Percentiles rank a stretch among this genome's conserved stretches.
Evolutionary conservation across 768 basidiomycete species (phyloP).

Genomic region (Rhodotorula kratochvilovae): DNA sequence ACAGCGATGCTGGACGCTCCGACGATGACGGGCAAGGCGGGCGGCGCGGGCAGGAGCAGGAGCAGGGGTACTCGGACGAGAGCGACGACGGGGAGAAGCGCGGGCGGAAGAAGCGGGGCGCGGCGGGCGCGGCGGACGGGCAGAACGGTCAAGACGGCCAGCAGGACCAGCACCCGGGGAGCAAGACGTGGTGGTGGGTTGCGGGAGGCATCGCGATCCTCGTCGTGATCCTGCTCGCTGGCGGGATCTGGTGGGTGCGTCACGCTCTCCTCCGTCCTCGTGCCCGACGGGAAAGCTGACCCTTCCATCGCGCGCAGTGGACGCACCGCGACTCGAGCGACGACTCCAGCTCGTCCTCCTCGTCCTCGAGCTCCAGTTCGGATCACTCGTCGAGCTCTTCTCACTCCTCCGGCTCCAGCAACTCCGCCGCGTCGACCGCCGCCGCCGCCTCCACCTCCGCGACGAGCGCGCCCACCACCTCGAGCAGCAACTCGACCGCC

Average conservation of each 20-base stretch:
- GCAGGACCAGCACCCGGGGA: neutral
- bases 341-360: neutral
- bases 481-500: neutral
- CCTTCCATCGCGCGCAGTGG: neutral
- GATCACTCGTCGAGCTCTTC: neutral
- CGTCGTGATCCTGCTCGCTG: neutral
- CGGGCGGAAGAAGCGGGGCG: neutral
- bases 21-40: neutral
- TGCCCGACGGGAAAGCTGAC: neutral
- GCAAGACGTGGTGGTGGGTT: conserved; percentile 11
- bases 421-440: too few species aligned
- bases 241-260: neutral
- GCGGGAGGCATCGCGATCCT: neutral
- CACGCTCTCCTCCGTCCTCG: neutral
- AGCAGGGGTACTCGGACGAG: neutral
- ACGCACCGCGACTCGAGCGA: neutral
- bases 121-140: conserved; percentile 34
- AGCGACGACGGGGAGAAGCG: neutral
- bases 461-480: too few species aligned
- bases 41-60: neutral
- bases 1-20: too few species aligned
- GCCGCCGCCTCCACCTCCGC: neutral
- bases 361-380: neutral
- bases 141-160: neutral
- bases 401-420: neutral